phyloP scores from a whole-genome alignment of 1,284 basidiomycete genomes.

The Microbotryomycetes sp. region DNA sequence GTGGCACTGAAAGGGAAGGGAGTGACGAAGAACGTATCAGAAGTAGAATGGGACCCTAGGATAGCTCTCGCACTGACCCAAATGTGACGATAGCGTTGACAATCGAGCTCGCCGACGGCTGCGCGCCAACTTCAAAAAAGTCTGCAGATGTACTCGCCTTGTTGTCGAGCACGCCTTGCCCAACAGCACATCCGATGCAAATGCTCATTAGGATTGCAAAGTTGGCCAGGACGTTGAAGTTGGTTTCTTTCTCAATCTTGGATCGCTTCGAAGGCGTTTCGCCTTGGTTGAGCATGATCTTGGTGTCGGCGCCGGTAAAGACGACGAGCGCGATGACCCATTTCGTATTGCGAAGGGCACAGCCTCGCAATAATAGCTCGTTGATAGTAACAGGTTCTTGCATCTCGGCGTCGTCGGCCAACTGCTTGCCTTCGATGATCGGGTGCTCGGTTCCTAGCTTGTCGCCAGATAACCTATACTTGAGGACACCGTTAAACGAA shows the following conservation, averaged over 20 bases:
- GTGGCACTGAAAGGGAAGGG: conserved; percentile 43
- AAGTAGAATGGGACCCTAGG: conserved; percentile 44
- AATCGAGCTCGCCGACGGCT: conserved; percentile 55
- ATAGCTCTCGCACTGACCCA: conserved; percentile 57
- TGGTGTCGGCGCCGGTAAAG: conserved; percentile 92
- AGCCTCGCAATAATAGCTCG: conserved; percentile 85
- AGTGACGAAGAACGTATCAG: conserved; percentile 34
- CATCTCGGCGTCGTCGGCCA: conserved; percentile 40
- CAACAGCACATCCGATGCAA: conserved; percentile 61
- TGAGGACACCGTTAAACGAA: conserved; percentile 75
- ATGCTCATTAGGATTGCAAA: conserved; percentile 72
- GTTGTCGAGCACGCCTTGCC: conserved; percentile 65
- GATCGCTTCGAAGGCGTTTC: conserved; percentile 66
- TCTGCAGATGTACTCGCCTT: conserved; percentile 59
- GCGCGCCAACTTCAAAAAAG: conserved; percentile 61
- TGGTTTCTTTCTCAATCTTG: conserved; percentile 98
- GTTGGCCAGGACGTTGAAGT: conserved; percentile 95
- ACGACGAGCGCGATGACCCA: conserved; percentile 93
- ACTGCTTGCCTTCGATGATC: conserved; percentile 28
- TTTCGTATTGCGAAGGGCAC: conserved; percentile 81
- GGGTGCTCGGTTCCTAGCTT: conserved; percentile 34
- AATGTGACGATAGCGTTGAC: conserved; percentile 84
- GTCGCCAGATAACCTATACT: conserved; percentile 50
- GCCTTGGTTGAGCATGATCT: conserved; percentile 83
- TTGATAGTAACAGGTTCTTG: conserved; percentile 64